Conservation (phyloP, 352 stramenopile genomes). For the Phytophthora aleatoria region DNA sequence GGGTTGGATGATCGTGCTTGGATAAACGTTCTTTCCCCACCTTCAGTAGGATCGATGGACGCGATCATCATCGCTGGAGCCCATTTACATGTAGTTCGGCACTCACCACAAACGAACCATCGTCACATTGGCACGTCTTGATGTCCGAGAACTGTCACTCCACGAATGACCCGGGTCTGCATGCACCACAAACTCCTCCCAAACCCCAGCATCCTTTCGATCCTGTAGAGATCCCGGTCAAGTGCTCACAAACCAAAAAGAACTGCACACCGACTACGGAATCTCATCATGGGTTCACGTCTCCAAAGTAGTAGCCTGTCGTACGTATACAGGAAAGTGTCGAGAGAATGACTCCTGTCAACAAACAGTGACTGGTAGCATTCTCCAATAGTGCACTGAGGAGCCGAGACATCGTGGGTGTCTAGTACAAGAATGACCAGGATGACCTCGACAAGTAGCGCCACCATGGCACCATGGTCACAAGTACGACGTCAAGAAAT, state of each 20-base stretch:
- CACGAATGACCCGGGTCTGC: slow-evolving; percentile 98
- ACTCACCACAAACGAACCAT: slow-evolving; percentile 96
- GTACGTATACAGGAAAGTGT: too few species aligned
- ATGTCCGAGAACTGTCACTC: slow-evolving; percentile 94
- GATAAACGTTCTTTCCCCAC: slow-evolving; percentile 93
- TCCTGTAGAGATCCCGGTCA: slow-evolving; percentile 86
- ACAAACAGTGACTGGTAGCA: too few species aligned
- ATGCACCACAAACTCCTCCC: slow-evolving; percentile 96
- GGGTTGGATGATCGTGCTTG: slow-evolving; percentile 78
- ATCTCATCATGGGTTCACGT: slow-evolving; percentile 97
- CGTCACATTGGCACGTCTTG: slow-evolving; percentile 91
- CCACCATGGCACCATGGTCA: too few species aligned
- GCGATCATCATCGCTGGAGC: slow-evolving; percentile 95
- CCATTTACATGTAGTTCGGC: slow-evolving; percentile 94
- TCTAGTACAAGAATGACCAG: too few species aligned
- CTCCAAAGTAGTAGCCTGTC: slow-evolving; percentile 88
- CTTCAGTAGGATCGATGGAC: slow-evolving; percentile 84
- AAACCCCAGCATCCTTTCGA: slow-evolving; percentile 93
- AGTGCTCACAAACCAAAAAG: slow-evolving; percentile 94
- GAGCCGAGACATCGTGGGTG: too few species aligned
- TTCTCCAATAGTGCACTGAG: too few species aligned
- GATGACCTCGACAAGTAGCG: too few species aligned
- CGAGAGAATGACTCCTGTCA: too few species aligned
- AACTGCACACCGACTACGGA: slow-evolving; percentile 97
- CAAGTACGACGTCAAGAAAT: too few species aligned